Evolutionary conservation across 768 basidiomycete species (phyloP), one percentile per base, ranked within the genome.

Genomic region (Tricholoma matsutake): DNA sequence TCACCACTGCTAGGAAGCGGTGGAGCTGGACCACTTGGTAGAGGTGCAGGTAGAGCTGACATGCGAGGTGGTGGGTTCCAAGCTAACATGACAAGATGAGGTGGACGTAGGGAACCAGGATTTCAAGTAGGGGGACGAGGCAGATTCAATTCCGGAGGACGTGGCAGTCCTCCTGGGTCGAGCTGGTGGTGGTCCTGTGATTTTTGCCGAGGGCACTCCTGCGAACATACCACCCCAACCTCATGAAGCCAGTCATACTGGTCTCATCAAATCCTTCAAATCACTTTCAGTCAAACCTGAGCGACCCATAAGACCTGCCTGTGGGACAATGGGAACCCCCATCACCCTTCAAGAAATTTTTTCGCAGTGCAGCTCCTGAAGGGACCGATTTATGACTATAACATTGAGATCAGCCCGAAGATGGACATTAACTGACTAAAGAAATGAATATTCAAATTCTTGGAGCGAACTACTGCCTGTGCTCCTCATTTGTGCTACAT

Each of bases 271-370:
- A 25, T 68, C 73, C 0, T 80, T 79, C 70, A 75, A 74, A 51
- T 67, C 71, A 0, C 62, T 78, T 22, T 68, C 70, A 29, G 53
- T 71, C 32, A 65, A 69, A 1, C 72, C 74, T 3, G 74, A 73
- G 11, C 74, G 75, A 9, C 85, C 86, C 6, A 71, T 83, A 7
- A 79, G 86, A 18, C 84, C 86, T 1, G 84, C 83, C 1, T 88
- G 74, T 62, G 86, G 86, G 8, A 84, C 79, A 0, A 62, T 71
- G 4, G 86, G 86, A 25, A 75, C 57, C 6, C 64, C 76, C 0
- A 78, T 85, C 64, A 80, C 70, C 0, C 70, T 88, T 13, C 79
- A n/a, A n/a, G 88, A 1, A 78, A 89, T 67, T 87, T 88, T 73
- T 88, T 87, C 69, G 67, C 84, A 0, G 66, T 89, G 13, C 77